These are phyloP conservation scores for Trametes cingulata DNA, from an alignment of 768 basidiomycete genomes.

Conservation along the genomic window DNA sequence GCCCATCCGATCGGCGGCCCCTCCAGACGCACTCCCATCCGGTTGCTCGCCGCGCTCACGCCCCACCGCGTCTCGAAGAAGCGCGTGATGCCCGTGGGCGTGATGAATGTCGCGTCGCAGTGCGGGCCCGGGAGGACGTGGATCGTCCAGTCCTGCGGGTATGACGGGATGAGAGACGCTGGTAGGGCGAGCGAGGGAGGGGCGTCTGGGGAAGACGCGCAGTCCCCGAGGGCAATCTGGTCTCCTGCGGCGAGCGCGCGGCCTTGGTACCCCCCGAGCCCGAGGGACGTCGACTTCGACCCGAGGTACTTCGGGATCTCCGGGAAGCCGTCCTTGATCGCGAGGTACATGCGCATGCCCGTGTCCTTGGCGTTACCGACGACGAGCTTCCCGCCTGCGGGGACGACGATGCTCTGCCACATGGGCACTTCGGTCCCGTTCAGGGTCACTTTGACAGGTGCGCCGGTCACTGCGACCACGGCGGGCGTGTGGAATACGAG, in stretches of 20 bases:
- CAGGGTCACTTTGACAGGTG: constrained; percentile 42
- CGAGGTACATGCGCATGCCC: constrained; percentile 59
- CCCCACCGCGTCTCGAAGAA: constrained; percentile 58
- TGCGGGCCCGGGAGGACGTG: constrained; percentile 64
- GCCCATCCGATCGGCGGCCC: constrained; percentile 55
- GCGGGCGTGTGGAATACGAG: constrained; percentile 51
- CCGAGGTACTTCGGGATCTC: constrained; percentile 55
- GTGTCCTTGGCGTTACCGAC: constrained; percentile 35
- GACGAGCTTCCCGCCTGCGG: constrained; percentile 43
- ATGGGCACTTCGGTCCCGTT: constrained; percentile 40
- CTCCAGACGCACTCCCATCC: constrained; percentile 65
- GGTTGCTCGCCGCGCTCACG: constrained; percentile 58
- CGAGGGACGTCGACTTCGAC: constrained; percentile 66
- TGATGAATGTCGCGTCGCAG: constrained; percentile 57
- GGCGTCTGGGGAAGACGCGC: constrained; percentile 28
- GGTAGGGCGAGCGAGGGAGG: constrained; percentile 27
- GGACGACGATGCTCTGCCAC: constrained; percentile 54
- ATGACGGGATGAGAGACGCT: constrained; percentile 39
- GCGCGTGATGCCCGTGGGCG: constrained; percentile 42
- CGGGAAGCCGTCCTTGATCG: constrained; percentile 62
- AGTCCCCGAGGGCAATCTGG: constrained; percentile 43
- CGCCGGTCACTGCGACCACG: constrained; percentile 59
- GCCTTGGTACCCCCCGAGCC: constrained; percentile 64
- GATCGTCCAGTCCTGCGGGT: constrained; percentile 51
- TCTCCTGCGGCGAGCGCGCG: constrained; percentile 54